Evolutionary conservation across 2,329 filamentous ascomycete species (phyloP).

Genomic region (Blastomyces gilchristii): DNA sequence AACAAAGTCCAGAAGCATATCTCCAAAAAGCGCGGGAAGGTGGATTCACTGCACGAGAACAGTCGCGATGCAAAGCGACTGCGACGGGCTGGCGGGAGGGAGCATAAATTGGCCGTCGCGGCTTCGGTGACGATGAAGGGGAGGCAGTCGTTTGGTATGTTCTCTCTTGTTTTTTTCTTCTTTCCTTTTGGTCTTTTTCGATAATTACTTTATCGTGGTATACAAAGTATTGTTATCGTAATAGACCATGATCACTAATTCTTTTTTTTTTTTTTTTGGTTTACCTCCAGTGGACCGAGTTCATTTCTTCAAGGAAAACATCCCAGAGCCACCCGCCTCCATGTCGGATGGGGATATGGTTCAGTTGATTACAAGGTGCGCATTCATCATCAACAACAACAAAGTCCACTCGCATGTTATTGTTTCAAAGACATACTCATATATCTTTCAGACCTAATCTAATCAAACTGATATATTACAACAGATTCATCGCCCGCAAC

Average conservation of each 20-base stretch:
- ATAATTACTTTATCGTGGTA: too few species aligned
- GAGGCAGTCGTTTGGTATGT: slow-evolving; percentile 59
- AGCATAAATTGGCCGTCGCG: slow-evolving; percentile 69
- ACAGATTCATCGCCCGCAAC: slow-evolving; percentile 30
- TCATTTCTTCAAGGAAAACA: slow-evolving; percentile 58
- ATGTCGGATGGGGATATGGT: slow-evolving; percentile 31
- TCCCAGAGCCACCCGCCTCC: slow-evolving; percentile 21
- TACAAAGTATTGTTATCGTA: too few species aligned
- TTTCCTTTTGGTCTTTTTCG: too few species aligned
- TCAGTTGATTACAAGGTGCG: slow-evolving; percentile 47
- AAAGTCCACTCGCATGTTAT: neutral
- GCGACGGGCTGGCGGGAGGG: slow-evolving; percentile 66
- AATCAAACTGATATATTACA: neutral
- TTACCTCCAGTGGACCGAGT: slow-evolving; percentile 50
- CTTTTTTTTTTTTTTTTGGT: too few species aligned
- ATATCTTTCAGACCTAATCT: neutral
- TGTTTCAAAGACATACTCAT: neutral
- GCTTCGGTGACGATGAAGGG: slow-evolving; percentile 59
- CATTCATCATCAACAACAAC: slow-evolving; percentile 30
- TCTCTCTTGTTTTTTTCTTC: neutral
- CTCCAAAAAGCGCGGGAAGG: slow-evolving; percentile 69
- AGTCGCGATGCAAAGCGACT: slow-evolving; percentile 77
- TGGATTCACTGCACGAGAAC: slow-evolving; percentile 72
- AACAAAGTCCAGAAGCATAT: slow-evolving; percentile 84
- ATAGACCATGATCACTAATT: too few species aligned